Evolutionary conservation across 2,329 filamentous ascomycete species (phyloP).

Genomic region (Teratosphaeria epicoccoides): DNA sequence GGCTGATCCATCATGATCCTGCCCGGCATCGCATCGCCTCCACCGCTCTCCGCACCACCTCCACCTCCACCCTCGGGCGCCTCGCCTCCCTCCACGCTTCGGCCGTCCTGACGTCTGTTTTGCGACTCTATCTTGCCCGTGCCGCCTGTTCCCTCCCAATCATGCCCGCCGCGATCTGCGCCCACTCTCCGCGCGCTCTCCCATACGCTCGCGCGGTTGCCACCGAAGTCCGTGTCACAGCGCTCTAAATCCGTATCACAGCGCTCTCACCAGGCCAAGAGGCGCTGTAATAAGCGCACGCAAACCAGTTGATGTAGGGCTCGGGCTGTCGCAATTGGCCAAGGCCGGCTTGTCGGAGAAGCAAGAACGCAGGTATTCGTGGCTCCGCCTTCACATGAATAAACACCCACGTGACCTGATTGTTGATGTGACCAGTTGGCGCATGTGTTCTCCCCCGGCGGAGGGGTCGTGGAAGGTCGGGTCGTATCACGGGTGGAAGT

Average conservation of each 20-base stretch:
- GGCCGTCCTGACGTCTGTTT: slow-evolving; percentile 8
- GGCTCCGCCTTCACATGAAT: neutral
- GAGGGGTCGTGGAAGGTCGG: neutral
- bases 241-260: neutral
- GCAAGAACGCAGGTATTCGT: neutral
- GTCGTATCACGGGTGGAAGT: neutral
- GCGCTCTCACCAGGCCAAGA: neutral
- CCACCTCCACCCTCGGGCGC: slow-evolving; percentile 10
- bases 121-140: slow-evolving; percentile 19
- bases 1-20: slow-evolving; percentile 39
- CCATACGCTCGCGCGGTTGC: neutral
- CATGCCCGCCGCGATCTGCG: slow-evolving; percentile 8
- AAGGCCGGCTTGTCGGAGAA: neutral
- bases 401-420: neutral
- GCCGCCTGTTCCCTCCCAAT: slow-evolving; percentile 6
- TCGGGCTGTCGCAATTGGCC: neutral
- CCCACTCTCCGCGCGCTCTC: neutral
- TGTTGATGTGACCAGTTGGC: neutral
- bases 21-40: slow-evolving; percentile 34
- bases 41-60: slow-evolving; percentile 7
- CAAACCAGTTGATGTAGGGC: neutral
- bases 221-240: neutral
- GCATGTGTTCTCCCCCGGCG: neutral
- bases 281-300: neutral
- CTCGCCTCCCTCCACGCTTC: slow-evolving; percentile 9